Evolutionary conservation across 768 basidiomycete genomes (phyloP).

Genomic region (Phanerochaete carnosa): DNA sequence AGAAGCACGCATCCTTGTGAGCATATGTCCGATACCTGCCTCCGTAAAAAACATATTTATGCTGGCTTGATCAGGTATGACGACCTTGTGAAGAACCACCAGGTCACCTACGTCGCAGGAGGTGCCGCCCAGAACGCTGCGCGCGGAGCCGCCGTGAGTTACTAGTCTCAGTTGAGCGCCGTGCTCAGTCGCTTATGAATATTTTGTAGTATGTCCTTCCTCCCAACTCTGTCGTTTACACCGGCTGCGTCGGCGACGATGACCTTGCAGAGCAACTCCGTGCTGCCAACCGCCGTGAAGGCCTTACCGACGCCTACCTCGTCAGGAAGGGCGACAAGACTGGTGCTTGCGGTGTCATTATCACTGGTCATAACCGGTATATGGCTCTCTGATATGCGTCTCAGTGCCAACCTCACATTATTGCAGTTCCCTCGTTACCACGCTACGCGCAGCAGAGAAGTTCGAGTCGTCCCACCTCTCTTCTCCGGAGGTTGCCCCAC

Average conservation of each 20-base stretch:
- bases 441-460: conserved; percentile 84
- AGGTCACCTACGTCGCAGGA: conserved; percentile 91
- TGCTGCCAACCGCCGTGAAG: conserved; percentile 88
- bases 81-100: conserved; percentile 71
- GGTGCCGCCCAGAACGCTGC: conserved; percentile 97
- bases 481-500: conserved; percentile 67
- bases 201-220: conserved; percentile 86
- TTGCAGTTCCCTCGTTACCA: conserved; percentile 86
- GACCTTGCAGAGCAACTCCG: conserved; percentile 87
- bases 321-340: conserved; percentile 87
- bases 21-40: not conserved
- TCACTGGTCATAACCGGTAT: conserved; percentile 90
- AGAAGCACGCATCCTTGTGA: conserved; percentile 85
- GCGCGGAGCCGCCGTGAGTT: conserved; percentile 87
- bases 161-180: not conserved
- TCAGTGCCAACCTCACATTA: not conserved
- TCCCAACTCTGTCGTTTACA: conserved; percentile 83
- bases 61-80: conserved; percentile 64
- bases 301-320: conserved; percentile 83
- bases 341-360: conserved; percentile 93
- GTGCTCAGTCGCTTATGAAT: not conserved
- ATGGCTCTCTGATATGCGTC: conserved; percentile 13
- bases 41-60: not conserved
- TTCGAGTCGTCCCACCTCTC: conserved; percentile 81
- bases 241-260: conserved; percentile 93